phyloP scores from a whole-genome alignment of 495 filamentous ascomycete species.

The Delitschia confertaspora region DNA sequence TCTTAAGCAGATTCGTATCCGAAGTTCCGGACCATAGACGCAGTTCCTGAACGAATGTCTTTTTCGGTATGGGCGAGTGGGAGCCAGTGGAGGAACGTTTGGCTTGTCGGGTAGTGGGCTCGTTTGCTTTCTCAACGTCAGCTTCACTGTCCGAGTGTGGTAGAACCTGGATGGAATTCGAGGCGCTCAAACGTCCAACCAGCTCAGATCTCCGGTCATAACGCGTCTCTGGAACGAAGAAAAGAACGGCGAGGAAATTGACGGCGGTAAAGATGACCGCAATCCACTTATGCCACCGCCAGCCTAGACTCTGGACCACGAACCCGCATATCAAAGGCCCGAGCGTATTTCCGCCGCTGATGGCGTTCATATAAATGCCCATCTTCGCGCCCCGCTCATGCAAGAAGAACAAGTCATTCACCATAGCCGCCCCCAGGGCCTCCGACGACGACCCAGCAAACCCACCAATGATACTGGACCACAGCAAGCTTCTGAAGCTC shows the following conservation, averaged over 20 bases:
- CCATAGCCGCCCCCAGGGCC: slow-evolving; percentile 31
- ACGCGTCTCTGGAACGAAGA: slow-evolving; percentile 33
- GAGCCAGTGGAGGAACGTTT: background rate
- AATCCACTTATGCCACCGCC: slow-evolving; percentile 34
- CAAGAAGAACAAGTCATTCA: slow-evolving; percentile 31
- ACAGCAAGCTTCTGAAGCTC: slow-evolving; percentile 29
- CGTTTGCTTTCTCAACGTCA: slow-evolving; percentile 17
- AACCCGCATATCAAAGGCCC: slow-evolving; percentile 33
- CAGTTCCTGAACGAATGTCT: slow-evolving; percentile 29
- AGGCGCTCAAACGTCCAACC: background rate
- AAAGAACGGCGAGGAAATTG: slow-evolving; percentile 30
- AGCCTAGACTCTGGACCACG: slow-evolving; percentile 24
- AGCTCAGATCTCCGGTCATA: slow-evolving; percentile 20
- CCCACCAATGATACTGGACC: slow-evolving; percentile 32
- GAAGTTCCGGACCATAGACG: slow-evolving; percentile 29
- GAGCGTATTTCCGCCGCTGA: slow-evolving; percentile 31
- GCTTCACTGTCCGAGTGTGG: slow-evolving; percentile 17
- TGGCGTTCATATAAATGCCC: slow-evolving; percentile 32
- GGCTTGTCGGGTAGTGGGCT: slow-evolving; percentile 2
- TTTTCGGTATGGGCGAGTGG: slow-evolving; percentile 24
- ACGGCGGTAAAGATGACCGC: slow-evolving; percentile 28
- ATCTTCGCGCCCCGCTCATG: slow-evolving; percentile 30
- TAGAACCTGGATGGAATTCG: too few species aligned
- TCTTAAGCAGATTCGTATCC: slow-evolving; percentile 26
- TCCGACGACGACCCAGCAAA: slow-evolving; percentile 32